Evolutionary conservation across 1,139 yeast genomes (phyloP).

Genomic region (Blastobotrys capitulatus): DNA sequence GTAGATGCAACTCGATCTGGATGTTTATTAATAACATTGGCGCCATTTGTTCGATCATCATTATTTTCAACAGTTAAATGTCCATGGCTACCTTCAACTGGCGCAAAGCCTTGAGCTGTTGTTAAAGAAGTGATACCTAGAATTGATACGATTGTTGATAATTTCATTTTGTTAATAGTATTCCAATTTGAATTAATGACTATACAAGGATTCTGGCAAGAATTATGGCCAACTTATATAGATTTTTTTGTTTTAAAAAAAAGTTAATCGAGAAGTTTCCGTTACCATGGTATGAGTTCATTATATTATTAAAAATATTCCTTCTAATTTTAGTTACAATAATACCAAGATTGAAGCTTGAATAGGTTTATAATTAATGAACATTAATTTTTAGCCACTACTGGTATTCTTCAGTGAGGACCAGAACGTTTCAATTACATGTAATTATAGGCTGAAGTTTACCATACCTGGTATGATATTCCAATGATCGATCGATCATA

Average conservation of each 20-base stretch:
- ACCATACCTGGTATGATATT: no score
- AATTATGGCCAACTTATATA: background rate
- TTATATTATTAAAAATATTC: background rate
- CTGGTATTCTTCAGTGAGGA: no score
- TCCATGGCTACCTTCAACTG: conserved; percentile 1
- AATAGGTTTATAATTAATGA: no score
- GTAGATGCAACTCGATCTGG: background rate
- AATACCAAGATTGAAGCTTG: no score
- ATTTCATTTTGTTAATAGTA: background rate
- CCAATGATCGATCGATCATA: no score
- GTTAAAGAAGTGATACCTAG: background rate
- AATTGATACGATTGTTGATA: background rate
- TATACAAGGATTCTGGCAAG: no score
- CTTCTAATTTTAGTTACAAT: background rate
- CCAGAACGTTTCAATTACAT: no score
- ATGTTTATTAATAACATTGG: background rate
- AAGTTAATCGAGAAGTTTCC: background rate
- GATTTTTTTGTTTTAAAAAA: no score
- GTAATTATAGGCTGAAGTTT: no score
- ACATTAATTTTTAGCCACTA: no score
- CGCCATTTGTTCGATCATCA: background rate
- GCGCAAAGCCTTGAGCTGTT: conserved; percentile 1
- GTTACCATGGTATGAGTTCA: background rate
- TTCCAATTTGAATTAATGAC: background rate
- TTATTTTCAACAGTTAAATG: background rate